Evolutionary conservation across 306 rosid genomes (phyloP), one percentile per base, ranked within the genome.

Genomic region (Vachellia pachyceras): DNA sequence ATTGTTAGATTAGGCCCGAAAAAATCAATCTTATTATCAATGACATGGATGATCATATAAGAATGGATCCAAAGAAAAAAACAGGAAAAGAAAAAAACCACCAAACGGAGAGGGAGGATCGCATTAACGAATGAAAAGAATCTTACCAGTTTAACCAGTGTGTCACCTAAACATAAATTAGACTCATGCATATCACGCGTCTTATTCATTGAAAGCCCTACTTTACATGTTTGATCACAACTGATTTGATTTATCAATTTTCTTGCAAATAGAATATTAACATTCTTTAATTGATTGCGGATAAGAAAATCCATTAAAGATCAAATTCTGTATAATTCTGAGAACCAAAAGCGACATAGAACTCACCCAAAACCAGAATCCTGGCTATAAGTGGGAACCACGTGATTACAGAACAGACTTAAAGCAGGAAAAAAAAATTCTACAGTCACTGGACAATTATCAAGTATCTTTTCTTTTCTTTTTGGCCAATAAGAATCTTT

Each of bases 381-480:
- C 39, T 40, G 23, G 22, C 25, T 45, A 23, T 2, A 55, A 23
- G n/a, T 49, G 44, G 76, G 45, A 47, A 47, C 29, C 63, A 33
- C 42, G 33, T 29, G 58, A 17, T 35, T 23, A 25, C 17, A 29
- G 36, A 29, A 15, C 3, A 17, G 41, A 33, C 35, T 35, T 49
- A 8, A 1, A 35, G 35, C 75, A 46, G 64, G 25, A 3, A 1
- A 8, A 55, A 42, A 42, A 2, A 50, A 15, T 17, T 73, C 61
- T 13, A 6, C 57, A 71, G 14, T 71, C 41, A 25, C n/a, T 14
- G 3, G n/a, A 14, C 12, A 71, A 63, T 39, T 46, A 22, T 63
- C 33, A 17, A 55, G 39, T 0, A 0, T 45, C 55, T 74, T 81
- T 69, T 23, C 40, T 46, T 69, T 80, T 69, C 45, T 76, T 46